These are phyloP conservation scores for Aspergillus sp. DNA, from an alignment of 2,329 filamentous ascomycete species.

Conservation along the genomic window DNA sequence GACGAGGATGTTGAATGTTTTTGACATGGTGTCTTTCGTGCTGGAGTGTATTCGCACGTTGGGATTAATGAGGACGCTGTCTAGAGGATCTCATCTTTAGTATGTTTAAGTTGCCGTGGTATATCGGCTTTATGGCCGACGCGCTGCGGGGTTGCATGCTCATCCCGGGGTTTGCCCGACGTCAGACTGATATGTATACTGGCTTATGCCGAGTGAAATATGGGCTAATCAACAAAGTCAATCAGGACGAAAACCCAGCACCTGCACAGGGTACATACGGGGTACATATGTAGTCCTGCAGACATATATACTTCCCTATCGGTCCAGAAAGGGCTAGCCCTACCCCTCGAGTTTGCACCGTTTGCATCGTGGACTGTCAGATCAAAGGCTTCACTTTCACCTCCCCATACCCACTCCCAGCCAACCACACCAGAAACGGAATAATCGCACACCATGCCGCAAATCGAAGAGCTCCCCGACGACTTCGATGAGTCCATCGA, in stretches of 20 bases:
- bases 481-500: conserved; percentile 44
- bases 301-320: neutral
- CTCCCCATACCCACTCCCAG: neutral
- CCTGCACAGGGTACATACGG: too few relatives aligned
- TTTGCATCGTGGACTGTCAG: conserved; percentile 1
- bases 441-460: conserved; percentile 42
- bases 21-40: conserved; percentile 7
- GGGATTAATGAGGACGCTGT: neutral
- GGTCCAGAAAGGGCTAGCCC: conserved; percentile 10
- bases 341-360: conserved; percentile 9
- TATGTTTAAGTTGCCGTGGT: conserved; percentile 1
- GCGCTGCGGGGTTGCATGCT: conserved; percentile 17
- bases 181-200: neutral
- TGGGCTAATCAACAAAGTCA: too few relatives aligned
- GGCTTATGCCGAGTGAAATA: neutral
- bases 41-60: too few relatives aligned
- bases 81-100: neutral
- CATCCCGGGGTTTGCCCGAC: conserved; percentile 13
- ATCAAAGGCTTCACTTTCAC: neutral
- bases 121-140: conserved; percentile 15
- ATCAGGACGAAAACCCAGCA: too few relatives aligned
- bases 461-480: conserved; percentile 45
- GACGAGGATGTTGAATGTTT: conserved; percentile 63
- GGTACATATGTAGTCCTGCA: too few relatives aligned
- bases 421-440: neutral